A percentile compares a stretch with the other conserved stretches of the same genome.
Evolutionary conservation across 345 rosid genomes (phyloP).

Genomic region (Clarkia xantiana): DNA sequence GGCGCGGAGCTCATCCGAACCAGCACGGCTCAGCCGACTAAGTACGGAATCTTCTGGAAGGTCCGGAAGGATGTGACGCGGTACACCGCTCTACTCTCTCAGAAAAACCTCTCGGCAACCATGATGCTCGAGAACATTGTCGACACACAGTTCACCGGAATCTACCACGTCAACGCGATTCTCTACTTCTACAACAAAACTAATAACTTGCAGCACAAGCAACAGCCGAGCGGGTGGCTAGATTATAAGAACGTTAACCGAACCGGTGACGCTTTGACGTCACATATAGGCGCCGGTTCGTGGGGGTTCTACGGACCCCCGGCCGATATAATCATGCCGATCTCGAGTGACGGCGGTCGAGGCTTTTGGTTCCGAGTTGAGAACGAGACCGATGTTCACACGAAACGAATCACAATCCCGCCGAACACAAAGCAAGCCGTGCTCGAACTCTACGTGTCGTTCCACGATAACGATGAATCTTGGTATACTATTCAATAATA

Average conservation of each 20-base stretch:
- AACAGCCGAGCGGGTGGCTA: no score
- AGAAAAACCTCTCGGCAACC: neutral
- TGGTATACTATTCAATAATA: no score
- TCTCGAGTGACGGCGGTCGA: conserved; percentile 1
- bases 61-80: conserved; percentile 16
- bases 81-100: conserved; percentile 10
- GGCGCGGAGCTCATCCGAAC: conserved; percentile 17
- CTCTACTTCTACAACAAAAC: conserved; percentile 2
- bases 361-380: conserved; percentile 12
- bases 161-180: conserved; percentile 8
- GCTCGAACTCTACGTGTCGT: conserved; percentile 13
- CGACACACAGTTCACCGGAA: conserved; percentile 1
- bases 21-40: conserved; percentile 7
- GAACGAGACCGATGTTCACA: conserved; percentile 1
- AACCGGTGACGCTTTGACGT: neutral
- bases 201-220: neutral
- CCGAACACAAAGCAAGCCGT: conserved; percentile 8
- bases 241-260: no score
- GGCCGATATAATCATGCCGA: conserved; percentile 11
- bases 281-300: neutral
- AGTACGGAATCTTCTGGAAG: conserved; percentile 7
- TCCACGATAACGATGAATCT: conserved; percentile 13
- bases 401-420: conserved; percentile 8
- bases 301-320: neutral
- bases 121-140: neutral